Base-by-base conservation (phyloP, 768 basidiomycete genomes). In the Sarcomyxa edulis region DNA sequence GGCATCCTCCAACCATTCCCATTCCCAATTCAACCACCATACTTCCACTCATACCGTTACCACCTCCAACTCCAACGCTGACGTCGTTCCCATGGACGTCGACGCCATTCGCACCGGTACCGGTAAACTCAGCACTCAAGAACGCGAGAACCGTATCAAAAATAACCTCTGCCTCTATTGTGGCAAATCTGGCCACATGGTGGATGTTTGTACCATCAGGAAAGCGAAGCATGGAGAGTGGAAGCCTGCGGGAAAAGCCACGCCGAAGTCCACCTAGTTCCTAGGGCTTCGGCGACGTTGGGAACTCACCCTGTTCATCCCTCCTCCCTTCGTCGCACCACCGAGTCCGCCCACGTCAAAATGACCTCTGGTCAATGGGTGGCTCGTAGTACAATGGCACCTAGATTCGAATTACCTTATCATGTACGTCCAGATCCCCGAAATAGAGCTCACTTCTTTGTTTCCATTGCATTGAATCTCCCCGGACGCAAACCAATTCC, bases 121-220 rank as follows among this genome's bases (percentile, higher is more conserved):
- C 21, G 39, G 38, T 23, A 18, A 22, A 10, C 50, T 68, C 34
- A 54, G 59, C 0, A 21, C 44, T 4, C 52, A 48, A 3, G 61
- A 64, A 44, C 30, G 40, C 0, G 45, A 58, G 14, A 44, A 44
- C 12, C 54, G 52, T 21, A 27, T 35, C 12, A 45, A 48, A 6
- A 30, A 58, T 1, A 47, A 49, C 15, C 52, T 68, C 2, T 68
- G 65, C 46, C 37, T 57, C 15, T 67, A 65, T 39, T 69, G 66
- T 33, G 58, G 61, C 4, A 35, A 50, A 30, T 50, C 53, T 12
- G 46, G 52, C 8, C 65, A 68, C 42, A 29, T 34, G 2, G 50
- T 51, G 21, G 25, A 46, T 2, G 46, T 55, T 27, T 66, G 65
- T 47, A 50, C 37, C 22, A 47, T 54, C 32, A 43, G 43, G 46